Conservation (phyloP, 495 filamentous ascomycete genomes). For the Penicillium pulvis region DNA sequence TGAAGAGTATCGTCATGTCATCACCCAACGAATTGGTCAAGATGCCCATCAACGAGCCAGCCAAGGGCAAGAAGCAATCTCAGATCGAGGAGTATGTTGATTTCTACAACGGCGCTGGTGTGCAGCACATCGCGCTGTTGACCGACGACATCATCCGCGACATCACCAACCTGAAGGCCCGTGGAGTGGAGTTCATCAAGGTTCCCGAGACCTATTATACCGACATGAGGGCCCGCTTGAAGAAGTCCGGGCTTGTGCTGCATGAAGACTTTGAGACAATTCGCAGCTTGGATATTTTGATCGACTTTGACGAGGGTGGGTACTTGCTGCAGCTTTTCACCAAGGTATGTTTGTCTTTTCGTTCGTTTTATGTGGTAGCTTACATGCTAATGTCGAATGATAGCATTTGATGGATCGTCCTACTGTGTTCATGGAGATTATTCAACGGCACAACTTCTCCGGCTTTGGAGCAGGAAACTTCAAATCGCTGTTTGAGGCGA, state of each 20-base stretch:
- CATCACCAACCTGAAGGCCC: constrained; percentile 70
- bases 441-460: constrained; percentile 81
- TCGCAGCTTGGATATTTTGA: constrained; percentile 74
- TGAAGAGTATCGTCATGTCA: constrained; percentile 86
- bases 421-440: constrained; percentile 93
- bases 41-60: constrained; percentile 97
- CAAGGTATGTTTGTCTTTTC: constrained; percentile 49
- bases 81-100: constrained; percentile 94
- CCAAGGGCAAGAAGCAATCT: constrained; percentile 76
- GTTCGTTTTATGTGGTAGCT: neutral
- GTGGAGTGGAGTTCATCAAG: constrained; percentile 86
- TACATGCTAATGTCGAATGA: constrained; percentile 19
- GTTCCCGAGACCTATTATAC: constrained; percentile 83
- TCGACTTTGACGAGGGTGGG: constrained; percentile 89
- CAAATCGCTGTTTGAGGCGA: constrained; percentile 88
- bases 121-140: constrained; percentile 88
- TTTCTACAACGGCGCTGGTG: constrained; percentile 82
- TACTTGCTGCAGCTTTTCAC: constrained; percentile 88
- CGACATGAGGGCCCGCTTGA: constrained; percentile 68
- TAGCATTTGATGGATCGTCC: constrained; percentile 87
- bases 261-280: constrained; percentile 76
- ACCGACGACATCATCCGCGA: constrained; percentile 75
- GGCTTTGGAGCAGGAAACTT: constrained; percentile 96
- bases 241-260: constrained; percentile 53
- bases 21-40: constrained; percentile 80